phyloP scores from a whole-genome alignment of 768 basidiomycete genomes.

The Mycena sanguinolenta region DNA sequence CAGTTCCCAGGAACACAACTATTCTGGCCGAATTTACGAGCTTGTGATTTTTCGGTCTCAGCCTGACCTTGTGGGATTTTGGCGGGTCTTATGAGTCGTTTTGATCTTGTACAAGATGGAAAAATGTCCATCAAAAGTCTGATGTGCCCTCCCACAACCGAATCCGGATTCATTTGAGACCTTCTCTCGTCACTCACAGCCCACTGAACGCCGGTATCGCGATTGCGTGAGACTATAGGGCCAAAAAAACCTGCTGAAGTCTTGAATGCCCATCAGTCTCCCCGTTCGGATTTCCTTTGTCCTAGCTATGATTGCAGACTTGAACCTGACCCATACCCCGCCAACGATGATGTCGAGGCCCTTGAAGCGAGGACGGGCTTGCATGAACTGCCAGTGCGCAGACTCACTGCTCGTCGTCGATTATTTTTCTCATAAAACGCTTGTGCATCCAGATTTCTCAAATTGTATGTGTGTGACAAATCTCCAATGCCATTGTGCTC shows the following conservation, averaged over 20 bases:
- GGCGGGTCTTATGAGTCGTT: too few species aligned
- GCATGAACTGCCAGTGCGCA: constrained; percentile 64
- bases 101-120: too few species aligned
- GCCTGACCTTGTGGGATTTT: too few species aligned
- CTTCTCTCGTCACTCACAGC: background rate
- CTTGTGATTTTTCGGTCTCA: too few species aligned
- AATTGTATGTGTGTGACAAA: constrained; percentile 61
- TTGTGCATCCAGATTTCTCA: constrained; percentile 55
- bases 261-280: constrained; percentile 20
- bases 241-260: background rate
- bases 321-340: constrained; percentile 45
- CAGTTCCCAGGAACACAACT: too few species aligned
- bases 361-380: constrained; percentile 65
- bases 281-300: too few species aligned
- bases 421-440: background rate
- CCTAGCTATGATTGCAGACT: constrained; percentile 54
- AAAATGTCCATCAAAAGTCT: too few species aligned
- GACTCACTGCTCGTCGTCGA: background rate
- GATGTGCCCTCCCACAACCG: too few species aligned
- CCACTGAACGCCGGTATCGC: background rate
- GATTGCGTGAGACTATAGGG: constrained; percentile 6
- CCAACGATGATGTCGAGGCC: constrained; percentile 52
- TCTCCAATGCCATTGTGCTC: constrained; percentile 10
- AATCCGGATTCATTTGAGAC: background rate
- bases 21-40: too few species aligned